These are phyloP conservation scores for Pythium oligandrum DNA, from an alignment of 352 stramenopile species.

Conservation along the genomic window DNA sequence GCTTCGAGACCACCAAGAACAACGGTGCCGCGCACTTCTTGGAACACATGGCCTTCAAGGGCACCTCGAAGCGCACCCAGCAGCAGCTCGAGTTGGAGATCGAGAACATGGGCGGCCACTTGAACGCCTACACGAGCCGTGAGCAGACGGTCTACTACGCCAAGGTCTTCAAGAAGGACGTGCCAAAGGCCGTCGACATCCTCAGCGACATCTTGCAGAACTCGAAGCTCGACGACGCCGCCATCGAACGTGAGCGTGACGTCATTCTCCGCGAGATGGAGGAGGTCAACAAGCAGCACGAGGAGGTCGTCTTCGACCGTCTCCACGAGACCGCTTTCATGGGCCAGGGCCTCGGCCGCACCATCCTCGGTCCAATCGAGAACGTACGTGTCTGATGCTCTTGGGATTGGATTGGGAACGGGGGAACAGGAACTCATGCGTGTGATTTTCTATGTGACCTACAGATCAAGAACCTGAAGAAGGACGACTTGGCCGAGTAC, in stretches of 20 bases:
- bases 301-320: constrained; percentile 98
- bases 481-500: constrained; percentile 95
- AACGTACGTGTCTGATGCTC: constrained; percentile 89
- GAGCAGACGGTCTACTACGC: constrained; percentile 99
- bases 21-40: constrained; percentile 99
- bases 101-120: constrained; percentile 99
- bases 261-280: constrained; percentile 99
- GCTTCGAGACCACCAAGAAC: constrained; percentile 98
- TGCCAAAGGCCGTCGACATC: constrained; percentile 97
- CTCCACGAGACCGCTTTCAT: constrained; percentile 99
- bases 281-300: constrained; percentile 98
- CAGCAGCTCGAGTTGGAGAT: constrained; percentile 99
- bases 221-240: constrained; percentile 94
- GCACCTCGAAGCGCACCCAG: constrained; percentile 95
- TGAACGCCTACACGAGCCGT: constrained; percentile 98
- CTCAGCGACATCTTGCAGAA: constrained; percentile 99
- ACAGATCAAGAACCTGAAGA: constrained; percentile 89
- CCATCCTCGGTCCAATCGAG: constrained; percentile 97
- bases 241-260: constrained; percentile 97
- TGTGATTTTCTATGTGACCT: constrained; percentile 7
- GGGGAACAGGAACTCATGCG: too few relatives aligned
- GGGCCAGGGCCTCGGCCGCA: constrained; percentile 96
- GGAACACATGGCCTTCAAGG: constrained; percentile 99
- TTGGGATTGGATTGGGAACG: not conserved
- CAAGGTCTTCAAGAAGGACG: constrained; percentile 99